Conservation (phyloP, 805 yeast genomes). For the Lachancea dasiensis region DNA sequence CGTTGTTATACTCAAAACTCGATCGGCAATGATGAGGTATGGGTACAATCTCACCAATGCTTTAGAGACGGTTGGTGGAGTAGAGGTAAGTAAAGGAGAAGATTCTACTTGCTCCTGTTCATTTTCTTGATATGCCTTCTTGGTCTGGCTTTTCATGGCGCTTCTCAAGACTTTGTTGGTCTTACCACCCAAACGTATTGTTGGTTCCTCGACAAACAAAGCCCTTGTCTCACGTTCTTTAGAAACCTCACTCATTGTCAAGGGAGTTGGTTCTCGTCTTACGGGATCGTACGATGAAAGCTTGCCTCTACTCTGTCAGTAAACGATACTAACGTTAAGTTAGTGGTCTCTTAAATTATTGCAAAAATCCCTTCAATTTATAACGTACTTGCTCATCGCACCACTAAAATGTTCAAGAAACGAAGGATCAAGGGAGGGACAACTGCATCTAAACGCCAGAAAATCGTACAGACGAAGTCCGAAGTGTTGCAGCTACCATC, state of each 20-base stretch:
- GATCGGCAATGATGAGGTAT: constrained; percentile 67
- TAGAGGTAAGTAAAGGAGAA: constrained; percentile 77
- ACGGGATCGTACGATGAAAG: background rate
- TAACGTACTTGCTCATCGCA: background rate
- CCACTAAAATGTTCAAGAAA: constrained; percentile 23
- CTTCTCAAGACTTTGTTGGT: constrained; percentile 24
- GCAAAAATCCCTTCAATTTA: background rate
- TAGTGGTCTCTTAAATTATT: background rate
- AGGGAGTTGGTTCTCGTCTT: background rate
- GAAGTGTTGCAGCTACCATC: too few species aligned
- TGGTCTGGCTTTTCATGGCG: constrained; percentile 19
- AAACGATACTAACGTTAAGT: background rate
- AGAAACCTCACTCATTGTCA: constrained; percentile 6
- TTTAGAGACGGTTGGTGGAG: constrained; percentile 87
- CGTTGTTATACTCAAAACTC: constrained; percentile 63
- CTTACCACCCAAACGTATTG: constrained; percentile 26
- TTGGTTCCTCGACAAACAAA: constrained; percentile 22
- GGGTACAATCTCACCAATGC: constrained; percentile 82
- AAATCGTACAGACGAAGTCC: background rate
- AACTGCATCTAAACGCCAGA: constrained; percentile 13
- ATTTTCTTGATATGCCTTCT: constrained; percentile 8
- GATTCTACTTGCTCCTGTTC: constrained; percentile 34
- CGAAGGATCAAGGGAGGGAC: constrained; percentile 12
- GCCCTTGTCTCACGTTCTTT: constrained; percentile 25
- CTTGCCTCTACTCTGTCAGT: background rate